Evolutionary conservation across 2,329 filamentous ascomycete genomes (phyloP).

Genomic region (Verticillium albo-atrum): DNA sequence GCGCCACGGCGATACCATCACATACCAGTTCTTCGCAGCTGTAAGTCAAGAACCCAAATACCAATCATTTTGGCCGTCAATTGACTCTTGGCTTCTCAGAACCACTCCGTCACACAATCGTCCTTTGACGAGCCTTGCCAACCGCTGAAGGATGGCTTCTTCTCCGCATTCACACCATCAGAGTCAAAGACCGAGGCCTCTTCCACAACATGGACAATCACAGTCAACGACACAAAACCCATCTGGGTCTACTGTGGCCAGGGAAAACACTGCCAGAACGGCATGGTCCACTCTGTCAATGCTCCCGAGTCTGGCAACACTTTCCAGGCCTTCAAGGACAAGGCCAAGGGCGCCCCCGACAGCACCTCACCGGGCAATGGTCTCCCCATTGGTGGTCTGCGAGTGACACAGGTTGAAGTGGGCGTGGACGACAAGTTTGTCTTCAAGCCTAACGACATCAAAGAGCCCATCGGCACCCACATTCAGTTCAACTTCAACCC

Average conservation of each 20-base stretch:
- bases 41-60: constrained; percentile 10
- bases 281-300: constrained; percentile 51
- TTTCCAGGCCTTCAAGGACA: constrained; percentile 26
- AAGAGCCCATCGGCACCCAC: constrained; percentile 44
- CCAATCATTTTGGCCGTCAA: not conserved
- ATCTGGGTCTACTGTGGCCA: constrained; percentile 79
- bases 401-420: constrained; percentile 26
- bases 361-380: constrained; percentile 23
- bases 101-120: constrained; percentile 78
- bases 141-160: constrained; percentile 57
- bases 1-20: constrained; percentile 30
- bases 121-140: constrained; percentile 67
- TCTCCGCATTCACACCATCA: constrained; percentile 60
- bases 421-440: constrained; percentile 22
- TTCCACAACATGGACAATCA: constrained; percentile 39
- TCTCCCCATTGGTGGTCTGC: constrained; percentile 25
- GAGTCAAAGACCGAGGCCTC: constrained; percentile 44
- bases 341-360: constrained; percentile 18
- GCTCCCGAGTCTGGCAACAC: constrained; percentile 28
- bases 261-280: constrained; percentile 66
- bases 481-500: constrained; percentile 40
- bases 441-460: constrained; percentile 47
- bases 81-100: constrained; percentile 27
- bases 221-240: constrained; percentile 62
- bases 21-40: constrained; percentile 35